These are phyloP conservation scores for Globisporangium perplexum DNA, from an alignment of 352 stramenopile species.

Conservation along the genomic window DNA sequence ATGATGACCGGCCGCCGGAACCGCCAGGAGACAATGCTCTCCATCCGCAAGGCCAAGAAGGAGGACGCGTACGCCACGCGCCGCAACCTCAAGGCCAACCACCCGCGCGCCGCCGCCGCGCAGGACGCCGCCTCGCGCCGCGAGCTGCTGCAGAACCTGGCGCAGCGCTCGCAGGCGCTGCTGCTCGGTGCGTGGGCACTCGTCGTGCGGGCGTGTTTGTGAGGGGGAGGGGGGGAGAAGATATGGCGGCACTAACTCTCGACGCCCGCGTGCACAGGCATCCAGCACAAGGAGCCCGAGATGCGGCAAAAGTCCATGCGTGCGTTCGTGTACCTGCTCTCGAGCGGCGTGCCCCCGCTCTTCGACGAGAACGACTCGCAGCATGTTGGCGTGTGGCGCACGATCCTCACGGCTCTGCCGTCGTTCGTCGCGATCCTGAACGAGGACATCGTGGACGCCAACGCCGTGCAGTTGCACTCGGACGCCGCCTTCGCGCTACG, in stretches of 20 bases:
- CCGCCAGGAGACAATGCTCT: conserved; percentile 82
- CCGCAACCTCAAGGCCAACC: conserved; percentile 81
- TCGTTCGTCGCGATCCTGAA: conserved; percentile 79
- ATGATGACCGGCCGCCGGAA: conserved; percentile 79
- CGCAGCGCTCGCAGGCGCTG: conserved; percentile 69
- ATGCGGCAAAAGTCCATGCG: conserved; percentile 83
- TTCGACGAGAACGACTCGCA: conserved; percentile 84
- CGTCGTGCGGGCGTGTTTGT: no score
- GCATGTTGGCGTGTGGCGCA: conserved; percentile 73
- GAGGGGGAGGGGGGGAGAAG: neutral
- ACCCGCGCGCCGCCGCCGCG: conserved; percentile 23
- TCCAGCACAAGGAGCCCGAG: conserved; percentile 67
- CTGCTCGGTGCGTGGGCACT: conserved; percentile 58
- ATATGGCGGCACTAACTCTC: no score
- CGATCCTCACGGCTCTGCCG: conserved; percentile 73
- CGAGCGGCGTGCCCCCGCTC: conserved; percentile 75
- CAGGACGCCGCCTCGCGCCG: conserved; percentile 35
- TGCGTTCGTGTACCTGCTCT: conserved; percentile 83
- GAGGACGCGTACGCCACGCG: conserved; percentile 85
- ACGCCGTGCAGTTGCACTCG: conserved; percentile 72
- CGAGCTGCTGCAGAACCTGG: conserved; percentile 76
- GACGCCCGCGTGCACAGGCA: no score
- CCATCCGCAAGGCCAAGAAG: conserved; percentile 87
- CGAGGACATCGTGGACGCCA: conserved; percentile 51
- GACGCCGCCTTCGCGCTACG: conserved; percentile 82